Percentiles rank a stretch among this genome's conserved stretches.
Conservation (phyloP, 2,329 filamentous ascomycete genomes). For the Colletotrichum filicis region DNA sequence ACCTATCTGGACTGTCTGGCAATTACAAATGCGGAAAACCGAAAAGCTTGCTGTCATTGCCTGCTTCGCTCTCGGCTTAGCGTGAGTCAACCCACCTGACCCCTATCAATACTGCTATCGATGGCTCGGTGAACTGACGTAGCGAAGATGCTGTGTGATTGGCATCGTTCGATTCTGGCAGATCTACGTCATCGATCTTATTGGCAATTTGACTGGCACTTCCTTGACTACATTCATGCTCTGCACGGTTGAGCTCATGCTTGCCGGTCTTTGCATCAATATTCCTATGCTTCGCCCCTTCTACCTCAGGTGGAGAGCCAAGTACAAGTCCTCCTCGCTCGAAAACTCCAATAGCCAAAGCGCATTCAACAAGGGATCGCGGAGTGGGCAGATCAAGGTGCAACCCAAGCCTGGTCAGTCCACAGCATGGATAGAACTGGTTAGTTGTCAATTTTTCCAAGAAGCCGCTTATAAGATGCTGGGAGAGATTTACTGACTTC, state of each 20-base stretch:
- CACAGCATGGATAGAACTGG: constrained; percentile 35
- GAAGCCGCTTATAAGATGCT: neutral
- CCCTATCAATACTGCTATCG: neutral
- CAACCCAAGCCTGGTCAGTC: constrained; percentile 23
- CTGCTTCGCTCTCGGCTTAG: constrained; percentile 38
- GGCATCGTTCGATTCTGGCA: constrained; percentile 51
- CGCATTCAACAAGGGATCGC: constrained; percentile 26
- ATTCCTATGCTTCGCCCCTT: constrained; percentile 54
- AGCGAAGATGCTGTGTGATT: constrained; percentile 47
- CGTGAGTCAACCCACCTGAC: constrained; percentile 25
- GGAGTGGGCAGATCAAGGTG: constrained; percentile 3
- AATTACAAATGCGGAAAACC: constrained; percentile 41
- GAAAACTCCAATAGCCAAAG: constrained; percentile 38
- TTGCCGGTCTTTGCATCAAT: constrained; percentile 54
- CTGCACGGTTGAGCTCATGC: constrained; percentile 51
- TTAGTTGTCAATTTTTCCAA: neutral
- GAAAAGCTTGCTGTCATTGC: constrained; percentile 41
- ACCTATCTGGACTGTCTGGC: constrained; percentile 48
- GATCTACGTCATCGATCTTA: constrained; percentile 49
- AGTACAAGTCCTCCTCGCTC: constrained; percentile 44
- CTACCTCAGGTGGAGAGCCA: constrained; percentile 45
- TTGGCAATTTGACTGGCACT: constrained; percentile 49
- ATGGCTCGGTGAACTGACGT: neutral
- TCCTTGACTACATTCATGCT: constrained; percentile 53
- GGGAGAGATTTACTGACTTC: neutral